Evolutionary conservation across 305 asterid genomes (phyloP), one percentile per base, ranked within the genome.

Genomic region (Fraxinus baroniana): DNA sequence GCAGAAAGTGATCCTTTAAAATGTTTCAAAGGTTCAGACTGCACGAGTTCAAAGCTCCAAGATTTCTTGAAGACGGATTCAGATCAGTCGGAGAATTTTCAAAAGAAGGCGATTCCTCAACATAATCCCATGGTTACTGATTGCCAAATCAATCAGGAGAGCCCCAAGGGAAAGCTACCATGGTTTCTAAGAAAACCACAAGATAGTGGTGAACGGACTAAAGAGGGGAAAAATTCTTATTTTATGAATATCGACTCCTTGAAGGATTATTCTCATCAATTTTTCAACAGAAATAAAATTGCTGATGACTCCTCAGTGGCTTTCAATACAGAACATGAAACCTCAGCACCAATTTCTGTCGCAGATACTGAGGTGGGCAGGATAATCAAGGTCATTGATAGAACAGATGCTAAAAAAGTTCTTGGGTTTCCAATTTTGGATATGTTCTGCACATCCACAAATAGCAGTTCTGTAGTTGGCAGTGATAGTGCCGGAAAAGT

Each of bases 221-320:
- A 88, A 37, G 86, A 24, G 86, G 78, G 73, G 62, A 89, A 37
- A 75, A 81, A 83, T 71, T 86, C 89, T 24, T 86, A 87, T 83
- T 89, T 91, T 70, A 89, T 93, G 94, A 93, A 93, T 89, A 87
- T 93, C n/a, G 93, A 91, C 74, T 90, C 95, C 24, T 84, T 94
- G 91, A 94, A 91, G 84, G 84, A 86, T 73, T 78, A 78, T 62
- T 90, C 95, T 77, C 89, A 84, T 60, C 88, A 80, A 22, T 94
- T 89, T 78, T 93, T 94, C 78, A 83, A 79, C 79, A 90, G 79
- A 82, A 81, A 84, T 55, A 90, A 84, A 83, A 72, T 6, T 0
- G 62, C 88, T 7, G 81, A 86, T 66, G 83, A 71, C 7, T 39
- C 89, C 78, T 74, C 85, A 22, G 84, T 49, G 60, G 64, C 64